phyloP scores from a whole-genome alignment of 192 early-diverging fungal genomes.

The Coemansia sp. region DNA sequence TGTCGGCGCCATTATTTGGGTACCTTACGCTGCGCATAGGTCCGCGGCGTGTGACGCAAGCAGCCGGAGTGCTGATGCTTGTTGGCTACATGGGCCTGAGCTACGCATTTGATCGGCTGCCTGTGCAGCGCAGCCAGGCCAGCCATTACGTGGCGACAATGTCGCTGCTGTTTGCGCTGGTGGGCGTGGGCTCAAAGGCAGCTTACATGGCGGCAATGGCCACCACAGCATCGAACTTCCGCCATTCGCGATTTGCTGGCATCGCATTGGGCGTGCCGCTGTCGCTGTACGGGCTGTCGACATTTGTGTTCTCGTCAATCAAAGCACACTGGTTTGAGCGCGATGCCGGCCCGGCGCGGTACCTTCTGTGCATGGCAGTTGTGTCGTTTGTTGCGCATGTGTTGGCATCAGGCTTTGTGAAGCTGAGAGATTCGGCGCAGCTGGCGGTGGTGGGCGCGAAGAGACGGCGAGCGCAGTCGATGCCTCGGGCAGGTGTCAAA shows the following conservation, averaged over 20 bases:
- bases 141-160: constrained; percentile 43
- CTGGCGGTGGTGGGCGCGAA: constrained; percentile 4
- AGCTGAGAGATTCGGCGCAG: constrained; percentile 15
- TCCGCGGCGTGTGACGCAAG: constrained; percentile 30
- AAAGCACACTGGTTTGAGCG: constrained; percentile 55
- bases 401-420: constrained; percentile 40
- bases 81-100: constrained; percentile 44
- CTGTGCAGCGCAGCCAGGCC: background rate
- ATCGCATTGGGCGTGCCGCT: constrained; percentile 63
- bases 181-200: constrained; percentile 62
- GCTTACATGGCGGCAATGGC: constrained; percentile 65
- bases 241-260: constrained; percentile 50
- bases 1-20: constrained; percentile 62
- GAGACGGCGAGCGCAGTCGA: constrained; percentile 22
- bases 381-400: constrained; percentile 54
- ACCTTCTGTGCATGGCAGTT: constrained; percentile 57
- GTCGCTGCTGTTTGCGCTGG: constrained; percentile 56
- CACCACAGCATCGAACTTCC: constrained; percentile 62
- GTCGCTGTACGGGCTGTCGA: constrained; percentile 63
- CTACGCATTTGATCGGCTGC: constrained; percentile 27
- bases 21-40: constrained; percentile 52
- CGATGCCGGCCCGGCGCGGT: constrained; percentile 50
- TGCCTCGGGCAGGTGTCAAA: background rate
- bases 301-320: constrained; percentile 62
- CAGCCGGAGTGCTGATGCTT: constrained; percentile 39